Evolutionary conservation across 192 early-diverging fungal species (phyloP).

Genomic region (Coemansia sp.): DNA sequence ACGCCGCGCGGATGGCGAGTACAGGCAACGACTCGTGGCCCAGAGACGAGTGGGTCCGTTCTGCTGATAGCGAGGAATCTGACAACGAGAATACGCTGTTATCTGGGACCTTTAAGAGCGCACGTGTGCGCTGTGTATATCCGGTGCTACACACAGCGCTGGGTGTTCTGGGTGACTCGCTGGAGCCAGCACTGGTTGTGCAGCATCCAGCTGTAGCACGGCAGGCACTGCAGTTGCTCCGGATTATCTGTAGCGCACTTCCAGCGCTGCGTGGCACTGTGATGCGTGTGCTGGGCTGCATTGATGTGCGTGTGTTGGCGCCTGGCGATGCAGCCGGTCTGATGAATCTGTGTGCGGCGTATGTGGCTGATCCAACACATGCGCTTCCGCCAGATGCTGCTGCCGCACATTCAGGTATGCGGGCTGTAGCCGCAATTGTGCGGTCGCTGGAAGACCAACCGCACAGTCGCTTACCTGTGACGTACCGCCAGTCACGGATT

Average conservation of each 20-base stretch:
- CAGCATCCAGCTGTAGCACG: slow-evolving; percentile 31
- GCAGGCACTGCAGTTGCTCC: slow-evolving; percentile 23
- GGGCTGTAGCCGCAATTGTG: not conserved
- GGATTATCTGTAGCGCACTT: slow-evolving; percentile 37
- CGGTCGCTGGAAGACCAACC: not conserved
- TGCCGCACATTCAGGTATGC: not conserved
- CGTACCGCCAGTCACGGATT: slow-evolving; percentile 2
- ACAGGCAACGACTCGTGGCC: slow-evolving; percentile 1
- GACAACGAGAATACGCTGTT: not conserved
- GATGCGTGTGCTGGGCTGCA: slow-evolving; percentile 27
- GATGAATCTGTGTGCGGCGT: slow-evolving; percentile 15
- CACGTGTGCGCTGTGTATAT: slow-evolving; percentile 24
- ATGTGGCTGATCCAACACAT: slow-evolving; percentile 14
- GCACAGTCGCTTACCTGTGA: not conserved
- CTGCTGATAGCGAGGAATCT: not conserved
- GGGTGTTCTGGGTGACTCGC: slow-evolving; percentile 26
- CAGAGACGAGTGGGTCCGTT: not conserved
- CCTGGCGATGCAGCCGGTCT: slow-evolving; percentile 20
- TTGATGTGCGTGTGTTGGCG: slow-evolving; percentile 14
- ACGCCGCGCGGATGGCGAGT: not conserved
- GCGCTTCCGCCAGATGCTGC: not conserved
- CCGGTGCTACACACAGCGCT: slow-evolving; percentile 16
- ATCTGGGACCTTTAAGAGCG: slow-evolving; percentile 10
- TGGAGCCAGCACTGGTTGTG: slow-evolving; percentile 21
- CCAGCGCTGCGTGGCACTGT: slow-evolving; percentile 20